A percentile compares a stretch with the other conserved stretches of the same genome.
These are phyloP conservation scores for Metarhizium album DNA, from an alignment of 2,329 filamentous ascomycete species.

Conservation along the genomic window DNA sequence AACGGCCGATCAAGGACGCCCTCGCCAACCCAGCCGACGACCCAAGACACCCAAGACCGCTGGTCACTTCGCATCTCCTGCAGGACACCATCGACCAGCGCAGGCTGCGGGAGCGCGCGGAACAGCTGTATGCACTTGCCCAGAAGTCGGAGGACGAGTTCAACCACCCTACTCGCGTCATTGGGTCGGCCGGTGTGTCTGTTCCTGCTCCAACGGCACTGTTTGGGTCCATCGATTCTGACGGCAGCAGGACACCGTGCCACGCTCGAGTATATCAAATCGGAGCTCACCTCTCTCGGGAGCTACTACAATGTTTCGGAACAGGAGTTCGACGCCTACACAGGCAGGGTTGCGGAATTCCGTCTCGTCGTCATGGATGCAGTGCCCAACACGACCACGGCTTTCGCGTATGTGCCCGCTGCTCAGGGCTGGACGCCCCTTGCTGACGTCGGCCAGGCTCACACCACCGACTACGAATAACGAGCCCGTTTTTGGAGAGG, in stretches of 20 bases:
- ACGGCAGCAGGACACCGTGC: conserved; percentile 44
- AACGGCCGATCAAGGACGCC: not conserved
- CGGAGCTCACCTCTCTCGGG: conserved; percentile 40
- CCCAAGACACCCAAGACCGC: conserved; percentile 19
- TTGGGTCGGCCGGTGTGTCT: conserved; percentile 49
- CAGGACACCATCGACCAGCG: conserved; percentile 45
- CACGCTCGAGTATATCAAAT: conserved; percentile 53
- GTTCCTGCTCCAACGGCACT: not conserved
- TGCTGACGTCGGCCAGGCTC: conserved; percentile 28
- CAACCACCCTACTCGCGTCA: conserved; percentile 59
- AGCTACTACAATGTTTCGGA: conserved; percentile 53
- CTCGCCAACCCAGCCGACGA: not conserved
- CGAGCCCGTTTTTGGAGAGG: conserved; percentile 45
- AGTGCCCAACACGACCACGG: conserved; percentile 36
- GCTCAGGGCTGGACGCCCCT: not conserved
- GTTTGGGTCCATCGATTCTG: not conserved
- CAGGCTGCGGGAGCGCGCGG: conserved; percentile 47
- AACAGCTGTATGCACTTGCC: conserved; percentile 52
- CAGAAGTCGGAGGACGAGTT: conserved; percentile 48
- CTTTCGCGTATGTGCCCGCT: conserved; percentile 31
- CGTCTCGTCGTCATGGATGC: conserved; percentile 44
- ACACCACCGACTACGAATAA: conserved; percentile 54
- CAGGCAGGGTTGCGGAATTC: conserved; percentile 48
- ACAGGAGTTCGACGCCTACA: conserved; percentile 53
- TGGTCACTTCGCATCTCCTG: conserved; percentile 43